A percentile compares a stretch with the other conserved stretches of the same genome.
phyloP scores from a whole-genome alignment of 371 early-diverging fungal genomes.

The Apophysomyces trapeziformis region DNA sequence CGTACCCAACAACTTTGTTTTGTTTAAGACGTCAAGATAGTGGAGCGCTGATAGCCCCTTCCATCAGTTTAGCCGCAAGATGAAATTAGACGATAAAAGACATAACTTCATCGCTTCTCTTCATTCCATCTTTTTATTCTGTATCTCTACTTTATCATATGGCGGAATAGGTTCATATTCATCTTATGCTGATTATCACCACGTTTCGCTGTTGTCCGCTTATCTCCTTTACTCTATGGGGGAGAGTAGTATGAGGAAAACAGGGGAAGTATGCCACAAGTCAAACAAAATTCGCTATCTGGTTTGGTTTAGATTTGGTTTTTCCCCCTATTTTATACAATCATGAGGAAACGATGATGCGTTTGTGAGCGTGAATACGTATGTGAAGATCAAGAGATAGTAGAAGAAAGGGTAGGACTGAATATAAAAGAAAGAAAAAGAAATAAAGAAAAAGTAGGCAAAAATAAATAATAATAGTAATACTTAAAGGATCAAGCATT shows the following conservation, averaged over 20 bases:
- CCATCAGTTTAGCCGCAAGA: no score
- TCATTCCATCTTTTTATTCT: no score
- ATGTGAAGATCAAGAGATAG: constrained; percentile 4
- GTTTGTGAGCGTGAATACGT: not conserved
- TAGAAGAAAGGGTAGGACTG: not conserved
- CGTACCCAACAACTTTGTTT: no score
- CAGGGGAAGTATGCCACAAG: not conserved
- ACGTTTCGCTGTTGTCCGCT: not conserved
- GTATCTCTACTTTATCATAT: no score
- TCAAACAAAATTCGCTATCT: no score
- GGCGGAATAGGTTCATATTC: no score
- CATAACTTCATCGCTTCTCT: no score
- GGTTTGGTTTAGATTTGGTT: not conserved
- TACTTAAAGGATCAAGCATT: constrained; percentile 38
- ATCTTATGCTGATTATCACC: no score
- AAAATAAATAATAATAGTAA: constrained; percentile 14
- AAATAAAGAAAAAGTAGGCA: constrained; percentile 8
- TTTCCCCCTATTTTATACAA: constrained; percentile 7
- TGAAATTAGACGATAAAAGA: no score
- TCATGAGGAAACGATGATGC: constrained; percentile 13
- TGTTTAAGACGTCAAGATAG: no score
- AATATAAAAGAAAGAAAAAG: constrained; percentile 15
- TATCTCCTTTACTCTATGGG: not conserved
- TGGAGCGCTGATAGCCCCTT: no score
- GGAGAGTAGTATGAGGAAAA: not conserved